Percentiles rank a stretch among this genome's conserved stretches.
These are phyloP conservation scores for Myriosclerotinia curreyana DNA, from an alignment of 2,329 filamentous ascomycete species.

Conservation along the genomic window DNA sequence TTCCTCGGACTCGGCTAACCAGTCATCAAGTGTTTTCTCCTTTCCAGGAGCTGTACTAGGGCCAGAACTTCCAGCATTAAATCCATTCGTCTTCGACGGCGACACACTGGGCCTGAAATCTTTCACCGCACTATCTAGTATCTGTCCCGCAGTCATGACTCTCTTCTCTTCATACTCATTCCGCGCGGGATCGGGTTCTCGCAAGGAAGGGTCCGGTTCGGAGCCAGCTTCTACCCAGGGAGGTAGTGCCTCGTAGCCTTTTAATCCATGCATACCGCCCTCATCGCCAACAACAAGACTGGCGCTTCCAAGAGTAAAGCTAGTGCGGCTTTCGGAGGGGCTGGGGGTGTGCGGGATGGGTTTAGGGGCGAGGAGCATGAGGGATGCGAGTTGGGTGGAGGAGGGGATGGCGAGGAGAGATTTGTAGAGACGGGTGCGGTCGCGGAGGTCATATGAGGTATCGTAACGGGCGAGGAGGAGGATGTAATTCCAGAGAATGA, in stretches of 20 bases:
- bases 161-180: conserved; percentile 43
- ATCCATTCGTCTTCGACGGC: conserved; percentile 50
- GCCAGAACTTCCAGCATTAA: conserved; percentile 29
- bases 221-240: conserved; percentile 78
- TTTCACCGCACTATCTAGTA: conserved; percentile 56
- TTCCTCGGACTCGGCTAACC: conserved; percentile 65
- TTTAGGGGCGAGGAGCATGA: conserved; percentile 91
- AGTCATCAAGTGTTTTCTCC: conserved; percentile 86
- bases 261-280: conserved; percentile 67
- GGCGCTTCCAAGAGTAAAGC: conserved; percentile 76
- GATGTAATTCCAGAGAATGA: conserved; percentile 78
- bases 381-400: conserved; percentile 76
- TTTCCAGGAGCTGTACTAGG: conserved; percentile 30
- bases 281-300: conserved; percentile 80
- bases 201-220: conserved; percentile 73
- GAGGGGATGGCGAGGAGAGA: conserved; percentile 73
- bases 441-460: conserved; percentile 89
- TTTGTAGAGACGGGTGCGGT: conserved; percentile 84
- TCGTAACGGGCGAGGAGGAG: conserved; percentile 87
- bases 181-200: conserved; percentile 54
- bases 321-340: conserved; percentile 78
- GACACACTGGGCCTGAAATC: conserved; percentile 38
- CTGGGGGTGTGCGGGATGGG: conserved; percentile 87
- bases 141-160: conserved; percentile 57
- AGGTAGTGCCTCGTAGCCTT: conserved; percentile 76